These are phyloP conservation scores for Plasmopara muralis DNA, from an alignment of 352 stramenopile species.

Conservation along the genomic window DNA sequence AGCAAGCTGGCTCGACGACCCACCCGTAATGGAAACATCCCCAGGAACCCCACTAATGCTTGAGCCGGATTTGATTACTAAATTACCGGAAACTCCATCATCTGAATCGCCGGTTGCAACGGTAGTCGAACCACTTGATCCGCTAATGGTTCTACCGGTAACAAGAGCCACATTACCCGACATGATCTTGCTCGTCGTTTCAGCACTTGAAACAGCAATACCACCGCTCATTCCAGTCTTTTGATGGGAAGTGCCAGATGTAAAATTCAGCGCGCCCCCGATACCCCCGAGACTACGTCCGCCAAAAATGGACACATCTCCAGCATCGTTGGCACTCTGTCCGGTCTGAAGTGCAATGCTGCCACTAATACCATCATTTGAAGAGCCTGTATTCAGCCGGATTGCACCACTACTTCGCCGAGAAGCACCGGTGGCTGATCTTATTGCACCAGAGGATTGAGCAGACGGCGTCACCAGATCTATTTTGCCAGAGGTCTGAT, in stretches of 20 bases:
- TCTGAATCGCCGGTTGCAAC: constrained; percentile 17
- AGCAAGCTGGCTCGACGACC: constrained; percentile 11
- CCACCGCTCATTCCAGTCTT: constrained; percentile 13
- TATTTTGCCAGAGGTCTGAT: constrained; percentile 11
- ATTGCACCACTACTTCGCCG: constrained; percentile 12
- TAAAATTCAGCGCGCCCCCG: constrained; percentile 13
- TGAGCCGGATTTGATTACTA: constrained; percentile 15
- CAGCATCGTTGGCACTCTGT: constrained; percentile 11
- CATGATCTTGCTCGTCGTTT: constrained; percentile 5
- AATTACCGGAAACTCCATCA: constrained; percentile 14
- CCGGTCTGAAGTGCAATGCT: constrained; percentile 12
- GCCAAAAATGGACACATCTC: constrained; percentile 14
- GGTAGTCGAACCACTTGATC: constrained; percentile 7
- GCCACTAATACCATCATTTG: constrained; percentile 17
- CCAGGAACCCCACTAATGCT: constrained; percentile 12
- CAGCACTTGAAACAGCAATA: constrained; percentile 13
- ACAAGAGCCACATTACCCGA: constrained; percentile 16
- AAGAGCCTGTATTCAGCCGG: constrained; percentile 11
- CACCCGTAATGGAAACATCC: constrained; percentile 6
- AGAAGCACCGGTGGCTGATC: constrained; percentile 10
- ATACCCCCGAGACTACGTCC: constrained; percentile 9
- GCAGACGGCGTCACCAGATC: constrained; percentile 10
- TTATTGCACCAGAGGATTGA: constrained; percentile 10
- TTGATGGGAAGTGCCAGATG: constrained; percentile 10
- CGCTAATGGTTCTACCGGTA: constrained; percentile 7